A percentile compares a stretch with the other conserved stretches of the same genome.
These are phyloP conservation scores for Candida dajiaensis DNA, from an alignment of 805 yeast species.

Conservation along the genomic window DNA sequence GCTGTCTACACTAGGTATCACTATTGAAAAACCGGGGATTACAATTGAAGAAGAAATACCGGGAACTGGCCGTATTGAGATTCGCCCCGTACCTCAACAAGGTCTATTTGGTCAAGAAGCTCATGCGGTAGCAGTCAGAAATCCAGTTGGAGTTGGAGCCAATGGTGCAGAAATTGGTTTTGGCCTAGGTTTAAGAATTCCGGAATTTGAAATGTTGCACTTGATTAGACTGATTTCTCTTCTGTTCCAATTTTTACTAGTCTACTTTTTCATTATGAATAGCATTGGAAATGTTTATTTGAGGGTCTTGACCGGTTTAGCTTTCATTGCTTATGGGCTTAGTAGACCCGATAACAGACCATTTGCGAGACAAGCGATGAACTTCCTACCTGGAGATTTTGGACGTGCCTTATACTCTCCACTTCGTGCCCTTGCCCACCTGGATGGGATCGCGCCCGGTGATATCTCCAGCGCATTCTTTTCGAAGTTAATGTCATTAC, in stretches of 20 bases:
- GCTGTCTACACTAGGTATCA: slow-evolving; percentile 13
- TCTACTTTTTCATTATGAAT: not conserved
- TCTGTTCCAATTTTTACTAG: not conserved
- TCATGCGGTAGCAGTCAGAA: not conserved
- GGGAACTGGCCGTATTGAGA: not conserved
- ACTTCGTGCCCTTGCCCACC: not conserved
- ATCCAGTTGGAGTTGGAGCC: not conserved
- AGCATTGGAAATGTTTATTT: not conserved
- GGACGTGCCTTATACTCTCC: not conserved
- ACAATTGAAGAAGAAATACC: not conserved
- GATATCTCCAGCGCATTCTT: not conserved
- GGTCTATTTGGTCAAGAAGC: not conserved
- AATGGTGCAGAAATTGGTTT: not conserved
- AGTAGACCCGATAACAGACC: not conserved
- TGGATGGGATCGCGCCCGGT: not conserved
- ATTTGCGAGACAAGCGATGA: not conserved
- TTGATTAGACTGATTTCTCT: not conserved
- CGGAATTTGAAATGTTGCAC: not conserved
- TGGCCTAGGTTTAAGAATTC: not conserved
- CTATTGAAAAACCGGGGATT: slow-evolving; percentile 13
- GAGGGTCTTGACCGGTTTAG: not conserved
- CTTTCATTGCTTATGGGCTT: not conserved
- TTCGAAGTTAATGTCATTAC: not conserved
- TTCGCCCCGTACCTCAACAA: not conserved
- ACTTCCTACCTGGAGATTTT: not conserved